phyloP scores from a whole-genome alignment of 768 basidiomycete species.

The Naganishia kalamii region DNA sequence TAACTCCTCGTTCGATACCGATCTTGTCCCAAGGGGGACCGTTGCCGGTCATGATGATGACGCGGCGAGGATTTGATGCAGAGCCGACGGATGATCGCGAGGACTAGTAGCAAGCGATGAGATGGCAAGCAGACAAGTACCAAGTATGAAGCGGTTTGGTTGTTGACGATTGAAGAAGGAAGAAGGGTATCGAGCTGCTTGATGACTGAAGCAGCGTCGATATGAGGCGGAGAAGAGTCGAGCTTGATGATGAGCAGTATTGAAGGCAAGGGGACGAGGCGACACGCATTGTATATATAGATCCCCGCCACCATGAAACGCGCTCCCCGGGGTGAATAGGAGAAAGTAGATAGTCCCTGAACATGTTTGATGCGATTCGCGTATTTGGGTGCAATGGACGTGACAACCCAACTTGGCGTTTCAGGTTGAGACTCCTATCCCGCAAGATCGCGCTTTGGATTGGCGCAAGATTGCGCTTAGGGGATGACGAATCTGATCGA shows the following conservation, averaged over 20 bases:
- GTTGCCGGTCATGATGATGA: too few relatives aligned
- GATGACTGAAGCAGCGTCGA: background rate
- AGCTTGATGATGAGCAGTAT: background rate
- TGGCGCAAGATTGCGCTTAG: background rate
- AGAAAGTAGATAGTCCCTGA: conserved; percentile 4
- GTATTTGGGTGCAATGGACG: too few relatives aligned
- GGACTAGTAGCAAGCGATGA: background rate
- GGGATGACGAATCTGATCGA: conserved; percentile 16
- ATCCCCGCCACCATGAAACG: background rate
- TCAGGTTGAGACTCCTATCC: conserved; percentile 1
- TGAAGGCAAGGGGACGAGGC: background rate
- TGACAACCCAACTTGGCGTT: background rate
- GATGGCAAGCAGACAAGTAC: conserved; percentile 2
- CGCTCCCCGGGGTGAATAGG: background rate
- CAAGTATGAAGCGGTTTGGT: background rate
- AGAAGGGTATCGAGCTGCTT: background rate
- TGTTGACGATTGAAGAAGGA: background rate
- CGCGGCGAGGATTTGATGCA: too few relatives aligned
- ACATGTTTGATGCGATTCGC: background rate
- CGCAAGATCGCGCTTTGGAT: conserved; percentile 1
- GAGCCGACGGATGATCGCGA: too few relatives aligned
- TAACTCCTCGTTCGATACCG: too few relatives aligned
- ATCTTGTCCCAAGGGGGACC: too few relatives aligned
- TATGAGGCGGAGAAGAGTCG: too few relatives aligned
- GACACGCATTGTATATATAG: background rate